These are phyloP conservation scores for Candida railenensis DNA, from an alignment of 805 yeast species.

Conservation along the genomic window DNA sequence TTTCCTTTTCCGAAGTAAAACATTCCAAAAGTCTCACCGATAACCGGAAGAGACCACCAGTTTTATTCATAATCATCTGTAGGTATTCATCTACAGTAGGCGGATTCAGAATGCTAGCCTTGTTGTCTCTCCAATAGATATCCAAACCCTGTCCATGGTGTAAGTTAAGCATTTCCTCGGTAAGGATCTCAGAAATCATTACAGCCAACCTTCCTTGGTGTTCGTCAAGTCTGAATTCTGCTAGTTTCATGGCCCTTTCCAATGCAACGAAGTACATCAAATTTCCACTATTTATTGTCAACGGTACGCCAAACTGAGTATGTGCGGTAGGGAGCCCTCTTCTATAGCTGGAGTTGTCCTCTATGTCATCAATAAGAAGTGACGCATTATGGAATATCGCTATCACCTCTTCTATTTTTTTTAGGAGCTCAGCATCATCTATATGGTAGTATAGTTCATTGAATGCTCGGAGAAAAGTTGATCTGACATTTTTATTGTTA, in stretches of 20 bases:
- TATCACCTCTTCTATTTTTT: slow-evolving; percentile 27
- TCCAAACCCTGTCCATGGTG: slow-evolving; percentile 93
- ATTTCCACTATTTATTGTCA: slow-evolving; percentile 80
- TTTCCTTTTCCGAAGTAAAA: slow-evolving; percentile 7
- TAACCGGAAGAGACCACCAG: slow-evolving; percentile 84
- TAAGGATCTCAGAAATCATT: slow-evolving; percentile 34
- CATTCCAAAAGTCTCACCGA: slow-evolving; percentile 63
- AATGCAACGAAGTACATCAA: slow-evolving; percentile 77
- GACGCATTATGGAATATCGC: slow-evolving; percentile 36
- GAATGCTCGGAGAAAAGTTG: slow-evolving; percentile 30
- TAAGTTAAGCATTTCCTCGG: slow-evolving; percentile 74
- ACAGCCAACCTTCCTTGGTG: slow-evolving; percentile 27
- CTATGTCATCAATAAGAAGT: slow-evolving; percentile 76
- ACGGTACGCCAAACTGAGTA: slow-evolving; percentile 69
- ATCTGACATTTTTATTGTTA: slow-evolving; percentile 30
- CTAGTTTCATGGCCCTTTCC: slow-evolving; percentile 36
- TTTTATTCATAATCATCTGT: slow-evolving; percentile 79
- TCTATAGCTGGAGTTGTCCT: slow-evolving; percentile 69
- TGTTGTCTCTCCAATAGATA: slow-evolving; percentile 67
- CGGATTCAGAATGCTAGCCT: slow-evolving; percentile 5
- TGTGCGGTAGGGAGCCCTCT: slow-evolving; percentile 84
- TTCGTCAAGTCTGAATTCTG: slow-evolving; percentile 17
- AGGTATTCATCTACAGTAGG: slow-evolving; percentile 51
- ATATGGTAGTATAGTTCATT: slow-evolving; percentile 32
- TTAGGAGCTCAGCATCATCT: slow-evolving; percentile 18